A percentile compares a stretch with the other conserved stretches of the same genome.
phyloP scores from a whole-genome alignment of 768 basidiomycete genomes.

The Sporobolomyces pararoseus region DNA sequence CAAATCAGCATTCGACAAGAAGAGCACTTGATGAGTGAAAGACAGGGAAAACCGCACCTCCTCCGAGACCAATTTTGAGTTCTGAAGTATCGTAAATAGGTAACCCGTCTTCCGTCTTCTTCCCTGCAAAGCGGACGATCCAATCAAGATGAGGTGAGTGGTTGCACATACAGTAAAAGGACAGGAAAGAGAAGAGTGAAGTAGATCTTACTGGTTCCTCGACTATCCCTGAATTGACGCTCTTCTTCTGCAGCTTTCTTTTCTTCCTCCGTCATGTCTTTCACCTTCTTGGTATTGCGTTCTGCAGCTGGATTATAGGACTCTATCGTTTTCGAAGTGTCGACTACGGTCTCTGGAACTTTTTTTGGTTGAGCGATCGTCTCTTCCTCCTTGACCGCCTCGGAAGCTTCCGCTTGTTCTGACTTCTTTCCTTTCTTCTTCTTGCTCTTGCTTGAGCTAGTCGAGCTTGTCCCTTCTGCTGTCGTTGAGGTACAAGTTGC shows the following conservation, averaged over 20 bases:
- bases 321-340: constrained; percentile 34
- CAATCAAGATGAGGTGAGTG: too few species aligned
- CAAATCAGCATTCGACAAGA: too few species aligned
- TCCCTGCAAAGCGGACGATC: constrained; percentile 18
- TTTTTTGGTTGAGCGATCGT: constrained; percentile 10
- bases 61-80: constrained; percentile 44
- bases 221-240: constrained; percentile 37
- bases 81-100: constrained; percentile 43
- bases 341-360: constrained; percentile 30
- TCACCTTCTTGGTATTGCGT: not conserved
- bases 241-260: constrained; percentile 35
- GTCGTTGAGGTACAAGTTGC: not conserved
- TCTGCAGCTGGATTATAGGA: constrained; percentile 20
- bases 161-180: too few species aligned
- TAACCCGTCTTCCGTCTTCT: constrained; percentile 45
- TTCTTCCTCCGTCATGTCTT: constrained; percentile 27
- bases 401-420: not conserved
- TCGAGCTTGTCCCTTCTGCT: not conserved
- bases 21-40: not conserved
- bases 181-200: too few species aligned
- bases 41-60: constrained; percentile 22
- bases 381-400: not conserved
- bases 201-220: constrained; percentile 35
- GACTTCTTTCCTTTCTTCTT: constrained; percentile 19
- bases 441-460: not conserved